Conservation (phyloP, 2,329 filamentous ascomycete species). For the Penicillium sp. region DNA sequence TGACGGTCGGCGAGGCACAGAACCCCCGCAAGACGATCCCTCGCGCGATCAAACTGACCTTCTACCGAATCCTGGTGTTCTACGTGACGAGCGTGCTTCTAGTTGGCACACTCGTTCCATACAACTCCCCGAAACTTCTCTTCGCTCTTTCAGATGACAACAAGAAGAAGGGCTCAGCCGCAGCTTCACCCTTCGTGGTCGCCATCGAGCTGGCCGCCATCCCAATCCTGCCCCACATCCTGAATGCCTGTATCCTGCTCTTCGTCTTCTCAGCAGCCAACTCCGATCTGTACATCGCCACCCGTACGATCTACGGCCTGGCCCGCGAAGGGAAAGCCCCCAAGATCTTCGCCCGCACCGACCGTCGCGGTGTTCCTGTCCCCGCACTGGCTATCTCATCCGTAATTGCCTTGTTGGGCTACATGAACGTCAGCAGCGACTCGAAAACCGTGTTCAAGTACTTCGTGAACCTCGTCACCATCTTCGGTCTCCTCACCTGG, state of each 20-base stretch:
- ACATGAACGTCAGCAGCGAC: constrained; percentile 61
- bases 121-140: constrained; percentile 59
- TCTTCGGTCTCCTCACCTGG: constrained; percentile 66
- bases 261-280: constrained; percentile 77
- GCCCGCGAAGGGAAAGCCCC: constrained; percentile 70
- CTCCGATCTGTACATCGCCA: constrained; percentile 74
- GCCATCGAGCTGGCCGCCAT: constrained; percentile 66
- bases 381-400: constrained; percentile 62
- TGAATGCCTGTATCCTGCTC: constrained; percentile 71
- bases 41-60: constrained; percentile 74
- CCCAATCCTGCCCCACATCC: constrained; percentile 59
- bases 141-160: constrained; percentile 41
- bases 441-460: constrained; percentile 59
- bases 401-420: constrained; percentile 64
- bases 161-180: constrained; percentile 49
- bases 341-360: constrained; percentile 66
- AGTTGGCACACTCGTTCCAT: constrained; percentile 73
- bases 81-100: constrained; percentile 72
- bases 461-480: constrained; percentile 66
- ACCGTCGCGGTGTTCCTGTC: constrained; percentile 68
- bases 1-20: constrained; percentile 75
- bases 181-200: constrained; percentile 71
- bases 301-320: constrained; percentile 69
- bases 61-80: constrained; percentile 79
- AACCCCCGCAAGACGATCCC: constrained; percentile 76